These are phyloP conservation scores for Chalciporus piperatus DNA, from an alignment of 768 basidiomycete species.

Conservation along the genomic window DNA sequence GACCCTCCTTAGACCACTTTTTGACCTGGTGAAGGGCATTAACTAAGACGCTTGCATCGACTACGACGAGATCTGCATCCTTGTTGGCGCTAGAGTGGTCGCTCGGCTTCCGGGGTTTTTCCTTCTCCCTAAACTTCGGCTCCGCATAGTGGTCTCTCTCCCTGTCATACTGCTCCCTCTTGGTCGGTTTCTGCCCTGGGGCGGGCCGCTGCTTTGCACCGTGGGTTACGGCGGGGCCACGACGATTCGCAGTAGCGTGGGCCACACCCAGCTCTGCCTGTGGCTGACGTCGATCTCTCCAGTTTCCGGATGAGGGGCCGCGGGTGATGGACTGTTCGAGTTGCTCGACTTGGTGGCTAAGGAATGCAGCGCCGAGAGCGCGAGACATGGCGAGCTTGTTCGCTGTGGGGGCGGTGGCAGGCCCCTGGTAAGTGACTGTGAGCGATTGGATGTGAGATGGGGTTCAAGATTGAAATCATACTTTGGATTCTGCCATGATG, in stretches of 20 bases:
- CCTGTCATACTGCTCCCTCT: constrained; percentile 21
- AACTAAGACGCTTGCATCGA: constrained; percentile 81
- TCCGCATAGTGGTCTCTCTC: constrained; percentile 24
- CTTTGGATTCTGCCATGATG: constrained; percentile 22
- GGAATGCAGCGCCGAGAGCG: constrained; percentile 83
- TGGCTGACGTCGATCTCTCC: constrained; percentile 50
- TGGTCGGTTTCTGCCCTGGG: constrained; percentile 18
- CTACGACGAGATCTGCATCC: constrained; percentile 72
- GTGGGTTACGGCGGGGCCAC: constrained; percentile 7
- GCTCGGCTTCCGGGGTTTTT: constrained; percentile 21
- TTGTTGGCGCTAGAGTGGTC: constrained; percentile 38
- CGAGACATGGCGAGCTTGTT: constrained; percentile 81
- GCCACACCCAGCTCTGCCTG: constrained; percentile 13
- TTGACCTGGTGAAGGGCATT: constrained; percentile 77
- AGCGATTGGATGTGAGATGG: background rate
- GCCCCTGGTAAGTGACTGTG: constrained; percentile 10
- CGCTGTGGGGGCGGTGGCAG: constrained; percentile 28
- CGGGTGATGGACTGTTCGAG: constrained; percentile 72
- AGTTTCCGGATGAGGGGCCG: constrained; percentile 54
- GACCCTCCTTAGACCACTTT: constrained; percentile 75
- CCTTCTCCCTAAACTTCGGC: constrained; percentile 14
- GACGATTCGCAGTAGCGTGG: constrained; percentile 19
- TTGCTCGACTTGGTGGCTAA: constrained; percentile 85
- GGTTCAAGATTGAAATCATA: background rate
- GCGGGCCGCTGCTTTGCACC: constrained; percentile 24